phyloP scores from a whole-genome alignment of 2,329 filamentous ascomycete genomes.

The Stachybotrys chlorohalonatus region DNA sequence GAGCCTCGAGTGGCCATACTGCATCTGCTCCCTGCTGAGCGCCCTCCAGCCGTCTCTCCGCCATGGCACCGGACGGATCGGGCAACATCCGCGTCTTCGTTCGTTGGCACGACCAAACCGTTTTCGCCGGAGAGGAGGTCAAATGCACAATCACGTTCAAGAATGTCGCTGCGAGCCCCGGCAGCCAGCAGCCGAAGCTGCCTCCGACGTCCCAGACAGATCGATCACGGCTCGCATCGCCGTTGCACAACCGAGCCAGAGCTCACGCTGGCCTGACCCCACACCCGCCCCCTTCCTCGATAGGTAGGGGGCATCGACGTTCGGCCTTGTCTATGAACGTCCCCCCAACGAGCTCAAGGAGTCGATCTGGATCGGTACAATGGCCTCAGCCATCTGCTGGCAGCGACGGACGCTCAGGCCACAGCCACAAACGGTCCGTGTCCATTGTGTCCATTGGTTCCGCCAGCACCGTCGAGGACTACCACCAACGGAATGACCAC shows the following conservation, averaged over 20 bases:
- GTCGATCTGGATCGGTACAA: conserved; percentile 36
- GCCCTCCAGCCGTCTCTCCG: conserved; percentile 9
- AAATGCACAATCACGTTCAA: conserved; percentile 95
- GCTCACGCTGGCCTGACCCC: conserved; percentile 35
- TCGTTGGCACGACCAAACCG: conserved; percentile 85
- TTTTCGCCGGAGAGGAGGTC: conserved; percentile 94
- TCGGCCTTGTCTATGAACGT: conserved; percentile 57
- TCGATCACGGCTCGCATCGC: conserved; percentile 30
- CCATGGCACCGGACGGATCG: conserved; percentile 39
- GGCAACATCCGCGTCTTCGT: conserved; percentile 91
- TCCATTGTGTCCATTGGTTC: conserved; percentile 75
- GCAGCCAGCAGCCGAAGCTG: conserved; percentile 18
- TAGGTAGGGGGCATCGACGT: conserved; percentile 48
- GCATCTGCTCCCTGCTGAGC: conserved; percentile 21
- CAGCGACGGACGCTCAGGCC: conserved; percentile 28
- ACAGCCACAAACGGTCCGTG: conserved; percentile 64
- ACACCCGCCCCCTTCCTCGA: conserved; percentile 25
- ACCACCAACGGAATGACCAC: conserved; percentile 29
- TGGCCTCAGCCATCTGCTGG: conserved; percentile 26
- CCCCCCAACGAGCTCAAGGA: conserved; percentile 34
- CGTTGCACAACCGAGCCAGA: conserved; percentile 32
- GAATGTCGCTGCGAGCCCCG: conserved; percentile 55
- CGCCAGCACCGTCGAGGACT: conserved; percentile 37
- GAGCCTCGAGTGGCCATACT: conserved; percentile 12
- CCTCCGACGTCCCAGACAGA: conserved; percentile 13